Evolutionary conservation across 148 eudicot genomes (phyloP).

Genomic region (Rhododendron mucronatum): DNA sequence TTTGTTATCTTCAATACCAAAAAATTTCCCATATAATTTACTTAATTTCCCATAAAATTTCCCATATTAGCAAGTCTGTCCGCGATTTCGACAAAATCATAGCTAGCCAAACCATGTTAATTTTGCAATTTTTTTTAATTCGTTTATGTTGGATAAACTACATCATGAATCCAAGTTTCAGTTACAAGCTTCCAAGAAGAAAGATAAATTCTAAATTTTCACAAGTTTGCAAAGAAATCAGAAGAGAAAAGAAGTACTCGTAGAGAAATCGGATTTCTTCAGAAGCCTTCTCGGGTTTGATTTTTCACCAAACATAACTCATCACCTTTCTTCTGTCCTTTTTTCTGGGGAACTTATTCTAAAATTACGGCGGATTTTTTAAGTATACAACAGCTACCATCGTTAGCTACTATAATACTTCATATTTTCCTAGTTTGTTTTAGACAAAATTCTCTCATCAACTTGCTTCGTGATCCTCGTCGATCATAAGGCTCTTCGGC

Average conservation of each 20-base stretch:
- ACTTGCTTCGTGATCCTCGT: no score
- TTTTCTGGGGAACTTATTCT: not conserved
- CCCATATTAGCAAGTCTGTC: not conserved
- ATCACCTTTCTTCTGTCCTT: not conserved
- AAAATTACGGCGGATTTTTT: not conserved
- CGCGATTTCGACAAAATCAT: no score
- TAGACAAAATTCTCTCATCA: not conserved
- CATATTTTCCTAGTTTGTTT: not conserved
- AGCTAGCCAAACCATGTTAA: no score
- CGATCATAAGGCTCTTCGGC: no score
- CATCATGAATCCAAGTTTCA: not conserved
- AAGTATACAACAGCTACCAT: not conserved
- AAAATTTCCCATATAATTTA: no score
- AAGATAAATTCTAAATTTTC: no score
- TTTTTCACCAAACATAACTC: not conserved
- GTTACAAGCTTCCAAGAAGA: not conserved
- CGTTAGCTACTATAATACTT: not conserved
- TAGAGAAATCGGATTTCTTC: not conserved
- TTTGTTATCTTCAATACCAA: no score
- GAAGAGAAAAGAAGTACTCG: not conserved
- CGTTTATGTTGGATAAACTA: not conserved
- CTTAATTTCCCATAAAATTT: not conserved
- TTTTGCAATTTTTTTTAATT: no score
- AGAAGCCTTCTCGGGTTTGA: not conserved
- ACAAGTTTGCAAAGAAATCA: not conserved